Evolutionary conservation across 2,329 filamentous ascomycete species (phyloP).

Genomic region (Fusarium sp.): DNA sequence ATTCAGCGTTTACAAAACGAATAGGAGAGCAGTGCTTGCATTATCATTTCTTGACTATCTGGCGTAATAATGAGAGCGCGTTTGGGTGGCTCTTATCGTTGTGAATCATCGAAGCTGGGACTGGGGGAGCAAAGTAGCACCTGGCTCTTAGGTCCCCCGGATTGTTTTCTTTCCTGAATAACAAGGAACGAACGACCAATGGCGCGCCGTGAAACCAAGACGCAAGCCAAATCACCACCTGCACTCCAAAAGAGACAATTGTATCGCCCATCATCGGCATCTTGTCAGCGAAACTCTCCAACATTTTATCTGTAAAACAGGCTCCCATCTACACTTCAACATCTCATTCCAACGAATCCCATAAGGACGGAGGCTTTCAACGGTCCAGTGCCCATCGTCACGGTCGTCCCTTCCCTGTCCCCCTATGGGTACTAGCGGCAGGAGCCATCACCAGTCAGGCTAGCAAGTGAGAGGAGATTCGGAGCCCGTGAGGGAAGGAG

Average conservation of each 20-base stretch:
- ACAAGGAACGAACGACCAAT: conserved; percentile 20
- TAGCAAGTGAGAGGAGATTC: conserved; percentile 38
- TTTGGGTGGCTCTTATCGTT: background rate
- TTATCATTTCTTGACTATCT: background rate
- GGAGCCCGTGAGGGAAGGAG: conserved; percentile 29
- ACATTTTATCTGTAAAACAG: background rate
- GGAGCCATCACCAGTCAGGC: conserved; percentile 32
- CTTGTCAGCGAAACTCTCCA: background rate
- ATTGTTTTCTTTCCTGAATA: conserved; percentile 26
- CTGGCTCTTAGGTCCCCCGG: background rate
- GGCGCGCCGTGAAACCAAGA: conserved; percentile 12
- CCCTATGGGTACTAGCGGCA: conserved; percentile 32
- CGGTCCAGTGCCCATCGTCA: conserved; percentile 3
- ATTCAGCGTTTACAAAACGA: background rate
- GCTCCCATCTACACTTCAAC: background rate
- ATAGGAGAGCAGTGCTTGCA: background rate
- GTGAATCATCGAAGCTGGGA: background rate
- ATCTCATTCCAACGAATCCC: background rate
- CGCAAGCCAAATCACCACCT: background rate
- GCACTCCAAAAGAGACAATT: background rate
- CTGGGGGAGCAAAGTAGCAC: background rate
- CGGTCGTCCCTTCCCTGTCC: conserved; percentile 16
- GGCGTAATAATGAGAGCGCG: background rate
- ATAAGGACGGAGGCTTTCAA: conserved; percentile 12
- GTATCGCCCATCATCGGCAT: background rate